phyloP scores from a whole-genome alignment of 2,329 filamentous ascomycete species.

The Fusarium pseudonygamai region DNA sequence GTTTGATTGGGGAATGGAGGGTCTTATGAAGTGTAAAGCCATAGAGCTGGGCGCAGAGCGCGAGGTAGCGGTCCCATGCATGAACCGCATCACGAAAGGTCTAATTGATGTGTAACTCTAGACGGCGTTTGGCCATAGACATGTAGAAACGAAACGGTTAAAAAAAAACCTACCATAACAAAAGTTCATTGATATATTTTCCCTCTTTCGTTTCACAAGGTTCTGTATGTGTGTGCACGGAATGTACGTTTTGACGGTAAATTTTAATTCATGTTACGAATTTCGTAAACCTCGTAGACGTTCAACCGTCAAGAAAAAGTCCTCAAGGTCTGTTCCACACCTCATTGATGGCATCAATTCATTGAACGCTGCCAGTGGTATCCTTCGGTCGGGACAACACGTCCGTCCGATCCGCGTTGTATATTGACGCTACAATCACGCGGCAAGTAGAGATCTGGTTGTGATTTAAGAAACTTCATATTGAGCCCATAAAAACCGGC shows the following conservation, averaged over 20 bases:
- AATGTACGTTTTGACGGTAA: constrained; percentile 21
- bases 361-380: constrained; percentile 38
- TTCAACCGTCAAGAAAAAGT: constrained; percentile 37
- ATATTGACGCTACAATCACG: constrained; percentile 45
- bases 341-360: constrained; percentile 30
- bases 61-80: constrained; percentile 47
- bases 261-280: constrained; percentile 28
- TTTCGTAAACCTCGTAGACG: constrained; percentile 32
- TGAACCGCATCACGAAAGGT: constrained; percentile 50
- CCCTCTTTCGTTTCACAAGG: not conserved
- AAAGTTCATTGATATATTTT: constrained; percentile 22
- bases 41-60: constrained; percentile 52
- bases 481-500: constrained; percentile 56
- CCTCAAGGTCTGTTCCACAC: constrained; percentile 32
- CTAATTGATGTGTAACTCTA: constrained; percentile 55
- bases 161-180: constrained; percentile 19
- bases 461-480: constrained; percentile 51
- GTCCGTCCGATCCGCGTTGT: constrained; percentile 39
- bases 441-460: constrained; percentile 42
- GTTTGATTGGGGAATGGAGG: constrained; percentile 42
- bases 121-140: constrained; percentile 54
- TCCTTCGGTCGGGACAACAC: constrained; percentile 39
- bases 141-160: constrained; percentile 52
- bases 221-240: not conserved
- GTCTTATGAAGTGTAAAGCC: constrained; percentile 49